phyloP scores from a whole-genome alignment of 176 grass and related monocot species.

The maize (Zea mays) region Zm-B73-REFERENCE-NAM-5.0 NC_050101.1:167065501-167066000 shows the following conservation, averaged over 20 bases:
- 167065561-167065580: not conserved
- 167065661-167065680: not conserved
- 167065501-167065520: not conserved
- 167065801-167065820: not conserved
- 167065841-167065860: not conserved
- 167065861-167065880: not conserved
- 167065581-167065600: constrained; percentile 8
- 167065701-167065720: not conserved
- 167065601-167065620: constrained; percentile 1
- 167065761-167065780: not conserved
- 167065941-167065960: not conserved
- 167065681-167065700: not conserved
- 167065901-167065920: not conserved
- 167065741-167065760: not conserved
- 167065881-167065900: not conserved
- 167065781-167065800: not conserved
- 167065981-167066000: not conserved
- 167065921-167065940: not conserved
- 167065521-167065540: constrained; percentile 8
- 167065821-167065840: constrained; percentile 1
- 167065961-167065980: constrained; percentile 7
- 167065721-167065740: not conserved
- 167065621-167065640: constrained; percentile 16
- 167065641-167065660: not conserved
- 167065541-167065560: not conserved